Base-by-base conservation (phyloP, 2,329 filamentous ascomycete genomes). In the Pseudocercospora pini-densiflorae region DNA sequence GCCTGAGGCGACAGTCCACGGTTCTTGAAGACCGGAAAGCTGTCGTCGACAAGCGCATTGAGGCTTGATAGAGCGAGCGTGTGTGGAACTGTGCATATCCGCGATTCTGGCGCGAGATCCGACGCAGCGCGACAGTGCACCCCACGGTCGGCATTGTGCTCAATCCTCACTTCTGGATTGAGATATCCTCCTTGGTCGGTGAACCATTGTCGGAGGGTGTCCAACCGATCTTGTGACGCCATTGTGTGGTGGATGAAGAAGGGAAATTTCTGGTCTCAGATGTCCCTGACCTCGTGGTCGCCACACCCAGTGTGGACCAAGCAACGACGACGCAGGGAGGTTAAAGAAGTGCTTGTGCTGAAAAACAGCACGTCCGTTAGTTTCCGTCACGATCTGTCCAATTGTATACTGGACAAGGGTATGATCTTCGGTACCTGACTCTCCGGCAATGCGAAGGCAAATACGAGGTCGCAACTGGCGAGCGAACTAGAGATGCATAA, bases 21-120 rank as follows among this genome's bases (percentile, higher is more conserved):
- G 66, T 55, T 68, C 31, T 65, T 72, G 63, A 77, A 77, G 9
- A 75, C 72, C 0, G 75, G 70, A 29, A 74, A 77, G 7, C 59
- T 63, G 54, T 78, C 75, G 63, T 79, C 77, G 10, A 79, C 77
- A 36, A 78, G 68, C 2, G 77, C 77, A 64, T 79, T 79, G 29
- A 79, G 68, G 60, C 77, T 76, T 1, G 77, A 79, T 14, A 79
- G 67, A 12, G 77, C 72, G 27, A 79, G 66, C 8, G 72, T 69
- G 54, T 78, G 76, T 19, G 77, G 77, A 6, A 76, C 73, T 16
- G 69, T 72, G 31, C 71, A 71, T 8, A 78, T 62, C 0, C 55
- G 63, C 1, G 72, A 66, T 7, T 68, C 68, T 9, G 71, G 62
- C 8, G 59, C 61, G 23, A 78, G 61, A 16, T 65, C 31, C 16